phyloP scores from a whole-genome alignment of 768 basidiomycete species.

The Tylopilus intermedius region DNA sequence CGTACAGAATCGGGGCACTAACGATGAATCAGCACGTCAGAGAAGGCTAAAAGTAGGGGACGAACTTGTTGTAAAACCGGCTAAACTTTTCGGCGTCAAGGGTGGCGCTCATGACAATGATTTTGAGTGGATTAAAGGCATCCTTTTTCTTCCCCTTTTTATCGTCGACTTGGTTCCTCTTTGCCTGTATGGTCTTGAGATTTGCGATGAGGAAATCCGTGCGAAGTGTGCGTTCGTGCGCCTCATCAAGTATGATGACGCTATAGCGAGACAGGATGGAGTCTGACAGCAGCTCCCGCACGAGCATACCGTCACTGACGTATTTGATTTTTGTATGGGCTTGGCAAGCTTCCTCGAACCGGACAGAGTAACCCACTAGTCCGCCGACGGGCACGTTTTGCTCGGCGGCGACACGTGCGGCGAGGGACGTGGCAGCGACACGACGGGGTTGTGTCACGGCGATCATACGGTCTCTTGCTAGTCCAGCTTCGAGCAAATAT shows the following conservation, averaged over 20 bases:
- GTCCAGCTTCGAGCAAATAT: conserved; percentile 81
- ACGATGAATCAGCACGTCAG: conserved; percentile 2
- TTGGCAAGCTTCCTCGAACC: conserved; percentile 82
- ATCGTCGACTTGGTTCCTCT: conserved; percentile 49
- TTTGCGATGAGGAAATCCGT: conserved; percentile 93
- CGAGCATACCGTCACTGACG: conserved; percentile 96
- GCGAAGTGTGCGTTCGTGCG: conserved; percentile 91
- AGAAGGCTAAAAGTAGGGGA: conserved; percentile 5
- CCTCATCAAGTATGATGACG: conserved; percentile 91
- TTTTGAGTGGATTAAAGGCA: conserved; percentile 66
- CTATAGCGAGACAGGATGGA: conserved; percentile 74
- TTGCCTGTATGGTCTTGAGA: conserved; percentile 73
- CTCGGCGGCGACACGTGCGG: conserved; percentile 83
- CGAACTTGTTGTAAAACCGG: conserved; percentile 78
- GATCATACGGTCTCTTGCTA: conserved; percentile 68
- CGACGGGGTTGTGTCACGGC: conserved; percentile 92
- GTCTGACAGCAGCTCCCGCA: conserved; percentile 84
- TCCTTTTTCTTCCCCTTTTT: conserved; percentile 43
- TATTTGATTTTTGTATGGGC: conserved; percentile 86
- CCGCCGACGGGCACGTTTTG: conserved; percentile 67
- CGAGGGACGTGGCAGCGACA: conserved; percentile 95
- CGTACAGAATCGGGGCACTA: conserved; percentile 84
- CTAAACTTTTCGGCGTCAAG: conserved; percentile 94
- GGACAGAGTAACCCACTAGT: conserved; percentile 89
- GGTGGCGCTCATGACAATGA: conserved; percentile 97